Evolutionary conservation across 2,329 filamentous ascomycete species (phyloP).

Genomic region (Paraphaeosphaeria minitans): DNA sequence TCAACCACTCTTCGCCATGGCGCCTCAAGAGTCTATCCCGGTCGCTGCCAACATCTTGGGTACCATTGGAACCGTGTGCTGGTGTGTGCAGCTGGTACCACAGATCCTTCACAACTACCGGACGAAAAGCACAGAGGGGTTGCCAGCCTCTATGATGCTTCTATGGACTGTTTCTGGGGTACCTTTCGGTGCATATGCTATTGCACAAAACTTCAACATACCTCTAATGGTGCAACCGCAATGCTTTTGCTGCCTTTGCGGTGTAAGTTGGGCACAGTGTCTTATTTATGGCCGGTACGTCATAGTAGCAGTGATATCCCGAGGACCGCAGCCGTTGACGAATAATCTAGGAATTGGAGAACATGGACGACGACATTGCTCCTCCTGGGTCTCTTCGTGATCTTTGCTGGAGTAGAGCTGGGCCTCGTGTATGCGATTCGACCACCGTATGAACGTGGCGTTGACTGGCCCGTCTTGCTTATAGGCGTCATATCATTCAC

Average conservation of each 20-base stretch:
- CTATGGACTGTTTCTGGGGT: constrained; percentile 70
- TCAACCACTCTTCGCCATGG: constrained; percentile 18
- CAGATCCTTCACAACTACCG: constrained; percentile 72
- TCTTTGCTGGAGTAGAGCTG: constrained; percentile 59
- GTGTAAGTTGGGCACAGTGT: constrained; percentile 56
- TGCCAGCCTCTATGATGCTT: constrained; percentile 73
- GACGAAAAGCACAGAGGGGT: constrained; percentile 66
- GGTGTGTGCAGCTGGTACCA: constrained; percentile 30
- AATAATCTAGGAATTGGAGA: constrained; percentile 43
- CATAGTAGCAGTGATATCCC: not conserved
- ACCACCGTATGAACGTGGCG: constrained; percentile 58
- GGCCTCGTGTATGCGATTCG: constrained; percentile 60
- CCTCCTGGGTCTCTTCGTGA: constrained; percentile 26
- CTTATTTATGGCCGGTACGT: constrained; percentile 53
- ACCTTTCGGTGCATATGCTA: constrained; percentile 65
- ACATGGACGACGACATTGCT: constrained; percentile 36
- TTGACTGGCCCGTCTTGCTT: constrained; percentile 56
- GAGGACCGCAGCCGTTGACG: not conserved
- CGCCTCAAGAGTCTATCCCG: constrained; percentile 45
- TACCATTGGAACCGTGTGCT: constrained; percentile 61
- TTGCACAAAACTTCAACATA: constrained; percentile 55
- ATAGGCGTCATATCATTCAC: constrained; percentile 63
- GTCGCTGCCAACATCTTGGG: constrained; percentile 63
- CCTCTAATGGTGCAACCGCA: constrained; percentile 53
- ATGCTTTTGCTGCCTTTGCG: constrained; percentile 53